Conservation (phyloP, 2,329 filamentous ascomycete species). For the Arthrobotrys conoides region DNA sequence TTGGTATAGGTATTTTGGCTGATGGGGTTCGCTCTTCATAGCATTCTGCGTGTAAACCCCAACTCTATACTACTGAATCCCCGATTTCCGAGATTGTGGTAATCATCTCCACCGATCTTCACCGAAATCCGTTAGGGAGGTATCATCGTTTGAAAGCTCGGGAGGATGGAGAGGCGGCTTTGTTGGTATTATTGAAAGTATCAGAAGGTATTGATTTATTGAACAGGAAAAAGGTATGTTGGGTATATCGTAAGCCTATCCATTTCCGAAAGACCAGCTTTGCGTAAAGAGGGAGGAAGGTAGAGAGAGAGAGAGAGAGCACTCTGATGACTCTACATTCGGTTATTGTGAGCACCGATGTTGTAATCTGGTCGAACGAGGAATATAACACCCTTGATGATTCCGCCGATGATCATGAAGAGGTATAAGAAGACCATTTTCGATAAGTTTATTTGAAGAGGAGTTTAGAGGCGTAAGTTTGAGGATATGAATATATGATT, state of each 20-base stretch:
- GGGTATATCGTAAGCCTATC: background rate
- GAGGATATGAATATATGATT: background rate
- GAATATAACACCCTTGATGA: constrained; percentile 9
- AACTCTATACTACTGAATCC: too few species aligned
- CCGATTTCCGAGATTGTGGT: too few species aligned
- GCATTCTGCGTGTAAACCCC: too few species aligned
- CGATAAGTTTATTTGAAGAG: background rate
- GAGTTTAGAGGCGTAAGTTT: background rate
- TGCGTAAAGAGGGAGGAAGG: background rate
- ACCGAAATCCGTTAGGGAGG: too few species aligned
- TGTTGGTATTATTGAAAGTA: too few species aligned
- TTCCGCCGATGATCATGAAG: constrained; percentile 24
- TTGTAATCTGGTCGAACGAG: constrained; percentile 12
- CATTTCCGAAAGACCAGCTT: background rate
- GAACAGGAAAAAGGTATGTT: background rate
- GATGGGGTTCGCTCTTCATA: too few species aligned
- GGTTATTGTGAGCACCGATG: constrained; percentile 12
- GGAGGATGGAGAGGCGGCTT: too few species aligned
- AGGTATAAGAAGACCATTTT: constrained; percentile 21
- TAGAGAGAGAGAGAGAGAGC: background rate
- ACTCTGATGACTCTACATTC: background rate
- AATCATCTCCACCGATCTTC: too few species aligned
- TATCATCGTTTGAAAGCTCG: too few species aligned
- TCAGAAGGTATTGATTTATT: background rate
- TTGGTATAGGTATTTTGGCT: too few species aligned